Base-by-base conservation (phyloP, 805 yeast genomes). In the Komagataella ulmi region DNA sequence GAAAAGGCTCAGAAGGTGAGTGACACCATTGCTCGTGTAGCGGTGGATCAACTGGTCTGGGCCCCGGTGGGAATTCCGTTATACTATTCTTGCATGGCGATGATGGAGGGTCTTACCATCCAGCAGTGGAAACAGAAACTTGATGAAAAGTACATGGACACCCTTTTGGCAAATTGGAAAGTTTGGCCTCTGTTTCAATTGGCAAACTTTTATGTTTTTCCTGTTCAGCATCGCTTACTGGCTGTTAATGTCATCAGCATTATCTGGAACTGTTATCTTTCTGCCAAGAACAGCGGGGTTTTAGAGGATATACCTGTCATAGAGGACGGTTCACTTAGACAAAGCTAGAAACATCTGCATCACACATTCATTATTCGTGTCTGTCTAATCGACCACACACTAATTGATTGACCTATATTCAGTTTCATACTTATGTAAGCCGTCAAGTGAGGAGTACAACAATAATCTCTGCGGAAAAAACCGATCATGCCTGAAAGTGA, bases 171-270 rank as follows among this genome's bases (percentile, higher is more conserved):
- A 17, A 90, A 89, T 64, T 88, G 95, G 90, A 61, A 73, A 50
- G 84, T 91, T 10, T 93, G 98, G 99, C 98, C 98, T 0, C 65
- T 79, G 0, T 85, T 93, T 55, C 98, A 93, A 66, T 60, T 81
- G 51, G 56, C 83, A 55, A 93, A 91, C 66, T 88, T 91, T 61
- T 74, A 81, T 48, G 59, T 86, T 6, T 76, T 88, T 2, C 97
- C 97, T 0, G 76, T 81, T 6, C 81, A 81, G 47, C 78, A 76
- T 58, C 75, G 95, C 44, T 65, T 90, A 48, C 59, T 86, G 48
- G 71, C 80, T 8, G 95, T 85, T 30, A 88, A 88, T 59, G 53
- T 80, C 3, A 74, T 86, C 23, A 80, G 91, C 49, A 77, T 89
- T 24, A 79, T 82, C 17, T 90, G 97, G 97, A 89, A 89, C 63